phyloP scores from a whole-genome alignment of 306 rosid species.

The Coriaria nepalensis region DNA sequence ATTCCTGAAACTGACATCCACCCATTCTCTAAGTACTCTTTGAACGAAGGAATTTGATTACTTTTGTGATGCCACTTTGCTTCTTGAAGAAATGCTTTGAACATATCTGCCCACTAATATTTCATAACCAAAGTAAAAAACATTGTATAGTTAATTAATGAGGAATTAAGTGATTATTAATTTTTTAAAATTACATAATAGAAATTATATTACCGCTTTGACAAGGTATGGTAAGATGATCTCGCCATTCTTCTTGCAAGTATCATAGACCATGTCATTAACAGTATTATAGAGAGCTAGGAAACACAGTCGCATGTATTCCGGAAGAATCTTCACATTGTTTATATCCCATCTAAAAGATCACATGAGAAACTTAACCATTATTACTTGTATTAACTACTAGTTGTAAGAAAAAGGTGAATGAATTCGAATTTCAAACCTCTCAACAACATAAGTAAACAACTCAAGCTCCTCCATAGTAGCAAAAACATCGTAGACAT shows the following conservation, averaged over 20 bases:
- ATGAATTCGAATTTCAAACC: slow-evolving; percentile 16
- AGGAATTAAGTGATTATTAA: no score
- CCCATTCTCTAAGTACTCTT: slow-evolving; percentile 31
- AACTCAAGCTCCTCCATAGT: slow-evolving; percentile 35
- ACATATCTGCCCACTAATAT: slow-evolving; percentile 39
- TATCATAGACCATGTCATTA: slow-evolving; percentile 36
- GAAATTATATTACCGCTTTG: slow-evolving; percentile 34
- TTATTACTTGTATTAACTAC: no score
- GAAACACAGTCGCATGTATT: slow-evolving; percentile 45
- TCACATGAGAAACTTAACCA: no score
- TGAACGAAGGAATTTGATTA: slow-evolving; percentile 26
- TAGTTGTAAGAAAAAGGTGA: neutral
- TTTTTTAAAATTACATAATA: no score
- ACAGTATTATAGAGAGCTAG: slow-evolving; percentile 50
- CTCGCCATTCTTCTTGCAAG: slow-evolving; percentile 23
- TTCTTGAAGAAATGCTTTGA: slow-evolving; percentile 40
- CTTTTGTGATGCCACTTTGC: slow-evolving; percentile 31
- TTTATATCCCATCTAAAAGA: slow-evolving; percentile 44
- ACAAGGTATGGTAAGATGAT: slow-evolving; percentile 31
- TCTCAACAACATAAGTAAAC: slow-evolving; percentile 35
- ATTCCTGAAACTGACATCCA: slow-evolving; percentile 33
- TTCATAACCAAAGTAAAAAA: no score
- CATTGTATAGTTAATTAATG: no score
- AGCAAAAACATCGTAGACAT: slow-evolving; percentile 46
- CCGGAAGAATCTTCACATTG: slow-evolving; percentile 23